Evolutionary conservation across 2,329 filamentous ascomycete species (phyloP).

Genomic region (Fusarium pseudocircinatum): DNA sequence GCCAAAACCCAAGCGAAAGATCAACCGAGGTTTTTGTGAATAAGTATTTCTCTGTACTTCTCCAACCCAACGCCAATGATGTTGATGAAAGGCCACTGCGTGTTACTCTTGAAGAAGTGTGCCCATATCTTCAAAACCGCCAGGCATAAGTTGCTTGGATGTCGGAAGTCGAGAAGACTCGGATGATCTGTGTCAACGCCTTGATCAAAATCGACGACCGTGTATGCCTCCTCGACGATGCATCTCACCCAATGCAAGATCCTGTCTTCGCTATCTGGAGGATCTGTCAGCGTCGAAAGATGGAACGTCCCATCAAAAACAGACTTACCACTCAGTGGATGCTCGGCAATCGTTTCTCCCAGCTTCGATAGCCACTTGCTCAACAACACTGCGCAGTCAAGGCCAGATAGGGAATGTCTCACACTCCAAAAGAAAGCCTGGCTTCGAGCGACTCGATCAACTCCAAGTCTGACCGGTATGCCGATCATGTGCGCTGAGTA

Average conservation of each 20-base stretch:
- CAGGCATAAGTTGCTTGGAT: conserved; percentile 19
- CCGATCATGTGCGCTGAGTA: conserved; percentile 65
- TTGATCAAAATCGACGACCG: conserved; percentile 49
- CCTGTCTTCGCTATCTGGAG: conserved; percentile 52
- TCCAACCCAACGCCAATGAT: conserved; percentile 55
- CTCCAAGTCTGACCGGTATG: conserved; percentile 63
- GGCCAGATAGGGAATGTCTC: conserved; percentile 62
- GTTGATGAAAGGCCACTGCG: conserved; percentile 59
- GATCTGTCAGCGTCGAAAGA: background rate
- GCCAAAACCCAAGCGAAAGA: background rate
- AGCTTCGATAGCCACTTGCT: conserved; percentile 54
- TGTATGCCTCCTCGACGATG: conserved; percentile 56
- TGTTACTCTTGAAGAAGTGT: conserved; percentile 58
- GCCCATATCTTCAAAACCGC: conserved; percentile 57
- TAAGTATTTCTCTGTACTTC: conserved; percentile 44
- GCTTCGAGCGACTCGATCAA: conserved; percentile 63
- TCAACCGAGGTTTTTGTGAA: background rate
- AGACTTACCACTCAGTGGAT: background rate
- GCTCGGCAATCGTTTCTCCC: background rate
- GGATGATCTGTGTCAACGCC: conserved; percentile 20
- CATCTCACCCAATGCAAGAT: conserved; percentile 59
- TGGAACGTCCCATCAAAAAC: rapidly evolving
- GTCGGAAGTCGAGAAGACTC: background rate
- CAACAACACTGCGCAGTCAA: conserved; percentile 64
- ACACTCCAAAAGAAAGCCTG: conserved; percentile 67